A percentile compares a stretch with the other conserved stretches of the same genome.
These are phyloP conservation scores for Debaryomyces castellii DNA, from an alignment of 805 yeast genomes.

Conservation along the genomic window DNA sequence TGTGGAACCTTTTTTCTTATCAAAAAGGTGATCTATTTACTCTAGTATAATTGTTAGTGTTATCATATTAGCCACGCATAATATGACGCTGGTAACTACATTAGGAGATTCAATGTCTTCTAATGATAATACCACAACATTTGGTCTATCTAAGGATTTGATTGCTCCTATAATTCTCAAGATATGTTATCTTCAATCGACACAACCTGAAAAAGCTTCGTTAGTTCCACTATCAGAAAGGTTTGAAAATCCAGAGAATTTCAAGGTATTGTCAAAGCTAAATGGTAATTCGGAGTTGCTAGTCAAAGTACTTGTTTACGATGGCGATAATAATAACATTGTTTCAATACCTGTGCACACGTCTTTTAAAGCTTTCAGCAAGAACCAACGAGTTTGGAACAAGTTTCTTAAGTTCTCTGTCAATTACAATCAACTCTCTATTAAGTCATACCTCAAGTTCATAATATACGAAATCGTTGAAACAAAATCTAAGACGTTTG, in stretches of 20 bases:
- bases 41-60: too few species aligned
- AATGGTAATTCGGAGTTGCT: slow-evolving; percentile 35
- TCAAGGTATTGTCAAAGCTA: slow-evolving; percentile 31
- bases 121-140: slow-evolving; percentile 24
- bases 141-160: slow-evolving; percentile 41
- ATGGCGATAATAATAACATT: slow-evolving; percentile 27
- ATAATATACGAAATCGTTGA: slow-evolving; percentile 68
- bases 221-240: slow-evolving; percentile 30
- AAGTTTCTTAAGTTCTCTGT: slow-evolving; percentile 75
- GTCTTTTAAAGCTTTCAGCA: slow-evolving; percentile 30
- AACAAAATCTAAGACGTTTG: slow-evolving; percentile 53
- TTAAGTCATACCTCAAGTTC: slow-evolving; percentile 58
- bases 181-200: slow-evolving; percentile 29
- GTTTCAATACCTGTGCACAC: slow-evolving; percentile 35
- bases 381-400: slow-evolving; percentile 56
- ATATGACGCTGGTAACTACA: slow-evolving; percentile 3
- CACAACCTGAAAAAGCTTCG: slow-evolving; percentile 4
- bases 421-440: slow-evolving; percentile 65
- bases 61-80: too few species aligned
- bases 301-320: slow-evolving; percentile 29
- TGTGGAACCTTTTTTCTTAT: neutral
- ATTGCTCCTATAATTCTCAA: slow-evolving; percentile 31
- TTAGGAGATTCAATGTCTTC: slow-evolving; percentile 6
- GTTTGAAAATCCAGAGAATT: slow-evolving; percentile 33
- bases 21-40: neutral